Base-by-base conservation (phyloP, 495 filamentous ascomycete genomes). In the Trichoderma asperelloides region DNA sequence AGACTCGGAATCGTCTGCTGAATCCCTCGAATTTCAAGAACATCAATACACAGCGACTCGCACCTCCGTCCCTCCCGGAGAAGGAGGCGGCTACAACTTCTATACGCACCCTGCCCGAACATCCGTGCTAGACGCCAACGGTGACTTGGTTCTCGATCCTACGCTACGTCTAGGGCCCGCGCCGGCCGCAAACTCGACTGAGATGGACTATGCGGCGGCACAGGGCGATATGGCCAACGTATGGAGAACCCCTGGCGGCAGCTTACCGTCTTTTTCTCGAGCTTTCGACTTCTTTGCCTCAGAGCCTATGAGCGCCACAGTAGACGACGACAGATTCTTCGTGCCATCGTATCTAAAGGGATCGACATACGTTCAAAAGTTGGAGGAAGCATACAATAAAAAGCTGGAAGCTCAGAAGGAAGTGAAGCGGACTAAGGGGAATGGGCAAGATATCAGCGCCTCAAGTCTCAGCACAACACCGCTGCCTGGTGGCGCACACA, bases 311-410 rank as follows among this genome's bases (percentile, higher is more conserved):
- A 73, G 77, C 45, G 70, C 71, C 39, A 67, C 69, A 51, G 65
- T 70, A 39, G 51, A 65, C 69, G 75, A 79, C 18, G 71, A 75
- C 40, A 47, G 68, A 13, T 92, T 91, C 80, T 88, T 97, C 71
- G 85, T 85, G 30, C 93, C 93, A 7, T 91, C 91, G 23, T 96
- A 96, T 78, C 84, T 97, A 40, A 81, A 81, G 68, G 84, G 86
- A 25, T 92, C 91, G n/a, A 84, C 84, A 68, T 91, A 94, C 76
- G 84, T 93, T 62, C 83, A 89, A 69, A 86, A 84, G 70, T 84
- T 96, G 41, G 86, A 91, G 70, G 85, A 88, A 39, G 84, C 83
- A 69, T 83, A 92, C 71, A 84, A 82, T 72, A 83, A 86, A 13
- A 90, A 84, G 71, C 62, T 87, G 30, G 27, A 47, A 30, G 55